Evolutionary conservation across 352 stramenopile genomes (phyloP).

Genomic region (Globisporangium nagaii): DNA sequence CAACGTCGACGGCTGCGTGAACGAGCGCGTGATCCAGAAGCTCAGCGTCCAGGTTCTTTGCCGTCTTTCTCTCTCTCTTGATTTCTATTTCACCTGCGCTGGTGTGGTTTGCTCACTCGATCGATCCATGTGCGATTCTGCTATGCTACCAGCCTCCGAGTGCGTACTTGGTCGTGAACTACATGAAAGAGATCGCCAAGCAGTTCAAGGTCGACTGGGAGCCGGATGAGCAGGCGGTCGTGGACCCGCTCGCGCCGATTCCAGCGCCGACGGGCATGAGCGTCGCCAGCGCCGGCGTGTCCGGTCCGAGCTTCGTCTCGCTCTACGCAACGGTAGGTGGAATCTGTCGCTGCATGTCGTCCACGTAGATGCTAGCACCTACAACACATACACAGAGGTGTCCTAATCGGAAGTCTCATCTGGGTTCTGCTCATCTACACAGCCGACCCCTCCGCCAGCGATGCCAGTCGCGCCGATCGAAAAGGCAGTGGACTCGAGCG

Average conservation of each 20-base stretch:
- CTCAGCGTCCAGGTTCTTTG: slow-evolving; percentile 79
- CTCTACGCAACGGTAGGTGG: slow-evolving; percentile 55
- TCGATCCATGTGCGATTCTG: not conserved
- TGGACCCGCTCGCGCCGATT: slow-evolving; percentile 84
- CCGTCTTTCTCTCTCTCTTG: not conserved
- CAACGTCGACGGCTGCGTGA: slow-evolving; percentile 88
- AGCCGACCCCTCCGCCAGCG: slow-evolving; percentile 32
- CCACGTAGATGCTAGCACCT: too few species aligned
- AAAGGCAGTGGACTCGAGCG: slow-evolving; percentile 12
- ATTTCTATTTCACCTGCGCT: too few species aligned
- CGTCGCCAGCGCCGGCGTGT: slow-evolving; percentile 73
- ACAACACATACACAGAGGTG: too few species aligned
- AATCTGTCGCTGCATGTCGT: not conserved
- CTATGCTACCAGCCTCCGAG: slow-evolving; percentile 91
- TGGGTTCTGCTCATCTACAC: too few species aligned
- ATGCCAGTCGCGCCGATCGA: slow-evolving; percentile 33
- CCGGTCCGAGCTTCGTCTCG: slow-evolving; percentile 73
- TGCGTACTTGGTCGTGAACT: slow-evolving; percentile 92
- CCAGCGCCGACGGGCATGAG: slow-evolving; percentile 84
- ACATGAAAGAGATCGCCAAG: slow-evolving; percentile 95
- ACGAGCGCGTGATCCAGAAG: slow-evolving; percentile 91
- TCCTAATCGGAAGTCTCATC: too few species aligned
- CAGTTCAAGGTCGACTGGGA: slow-evolving; percentile 95
- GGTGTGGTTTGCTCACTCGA: not conserved
- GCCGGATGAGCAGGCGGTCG: slow-evolving; percentile 66